Conservation (phyloP, 2,329 filamentous ascomycete genomes). For the Aspergillus thermomutatus region DNA sequence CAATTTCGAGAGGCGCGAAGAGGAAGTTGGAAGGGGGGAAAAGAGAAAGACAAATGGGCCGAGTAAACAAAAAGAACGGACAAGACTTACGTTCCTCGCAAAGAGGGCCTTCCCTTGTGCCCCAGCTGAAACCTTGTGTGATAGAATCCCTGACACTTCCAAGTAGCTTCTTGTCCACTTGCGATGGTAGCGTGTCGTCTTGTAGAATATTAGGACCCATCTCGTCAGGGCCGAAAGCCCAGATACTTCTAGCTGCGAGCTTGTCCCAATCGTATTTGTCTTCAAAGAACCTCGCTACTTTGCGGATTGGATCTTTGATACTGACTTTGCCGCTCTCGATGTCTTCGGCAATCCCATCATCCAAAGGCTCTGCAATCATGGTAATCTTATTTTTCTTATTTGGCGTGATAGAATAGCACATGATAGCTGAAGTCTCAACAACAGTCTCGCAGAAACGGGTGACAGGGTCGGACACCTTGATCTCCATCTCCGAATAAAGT, state of each 20-base stretch:
- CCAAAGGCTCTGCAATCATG: constrained; percentile 94
- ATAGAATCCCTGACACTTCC: constrained; percentile 87
- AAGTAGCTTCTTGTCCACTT: constrained; percentile 90
- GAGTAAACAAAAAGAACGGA: constrained; percentile 15
- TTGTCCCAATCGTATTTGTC: constrained; percentile 97
- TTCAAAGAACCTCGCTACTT: constrained; percentile 95
- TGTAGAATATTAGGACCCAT: constrained; percentile 92
- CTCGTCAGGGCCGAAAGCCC: constrained; percentile 97
- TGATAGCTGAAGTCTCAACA: constrained; percentile 93
- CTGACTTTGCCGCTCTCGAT: constrained; percentile 88
- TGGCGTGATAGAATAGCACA: constrained; percentile 94
- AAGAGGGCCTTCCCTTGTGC: constrained; percentile 86
- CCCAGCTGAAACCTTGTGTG: constrained; percentile 95
- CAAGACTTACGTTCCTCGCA: constrained; percentile 86
- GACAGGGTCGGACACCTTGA: constrained; percentile 97
- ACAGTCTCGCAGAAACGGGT: constrained; percentile 98
- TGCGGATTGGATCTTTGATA: constrained; percentile 88
- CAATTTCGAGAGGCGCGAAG: not conserved
- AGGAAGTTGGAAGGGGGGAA: not conserved
- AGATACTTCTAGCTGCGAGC: constrained; percentile 89
- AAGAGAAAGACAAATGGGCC: not conserved
- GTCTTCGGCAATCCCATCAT: constrained; percentile 90
- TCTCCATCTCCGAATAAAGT: constrained; percentile 98
- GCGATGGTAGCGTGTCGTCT: constrained; percentile 90
- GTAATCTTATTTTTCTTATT: constrained; percentile 99